Evolutionary conservation across 371 early-diverging fungal species (phyloP).

Genomic region (Mortierella sp.): DNA sequence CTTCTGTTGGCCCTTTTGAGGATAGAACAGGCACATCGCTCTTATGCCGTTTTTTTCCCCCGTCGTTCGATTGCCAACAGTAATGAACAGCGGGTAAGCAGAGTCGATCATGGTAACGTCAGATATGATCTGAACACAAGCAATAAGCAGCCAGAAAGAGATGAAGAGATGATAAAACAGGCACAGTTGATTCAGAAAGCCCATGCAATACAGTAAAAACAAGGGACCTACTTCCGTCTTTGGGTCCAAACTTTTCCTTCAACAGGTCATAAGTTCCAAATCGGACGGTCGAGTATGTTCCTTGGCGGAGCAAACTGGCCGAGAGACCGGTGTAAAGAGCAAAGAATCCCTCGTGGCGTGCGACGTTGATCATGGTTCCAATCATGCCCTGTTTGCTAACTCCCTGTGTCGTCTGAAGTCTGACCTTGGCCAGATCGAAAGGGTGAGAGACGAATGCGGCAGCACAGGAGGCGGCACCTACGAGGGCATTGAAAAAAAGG

Average conservation of each 20-base stretch:
- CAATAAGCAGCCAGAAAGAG: neutral
- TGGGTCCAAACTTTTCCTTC: constrained; percentile 63
- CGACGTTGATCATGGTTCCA: constrained; percentile 65
- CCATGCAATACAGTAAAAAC: neutral
- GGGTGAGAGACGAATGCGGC: constrained; percentile 75
- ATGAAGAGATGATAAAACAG: constrained; percentile 6
- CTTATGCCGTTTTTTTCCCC: neutral
- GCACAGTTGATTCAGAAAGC: neutral
- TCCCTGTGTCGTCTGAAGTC: constrained; percentile 82
- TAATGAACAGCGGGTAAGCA: neutral
- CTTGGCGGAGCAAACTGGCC: constrained; percentile 81
- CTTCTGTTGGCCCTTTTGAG: neutral
- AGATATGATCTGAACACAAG: neutral
- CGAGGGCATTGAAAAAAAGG: neutral
- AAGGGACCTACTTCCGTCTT: constrained; percentile 64
- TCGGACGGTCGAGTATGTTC: constrained; percentile 85
- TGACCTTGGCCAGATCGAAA: constrained; percentile 88
- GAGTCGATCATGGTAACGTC: neutral
- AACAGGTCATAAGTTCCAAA: constrained; percentile 83
- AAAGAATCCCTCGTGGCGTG: constrained; percentile 64
- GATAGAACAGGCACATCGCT: neutral
- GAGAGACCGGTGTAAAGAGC: constrained; percentile 80
- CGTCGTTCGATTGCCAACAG: neutral
- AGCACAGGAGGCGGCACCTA: constrained; percentile 55
- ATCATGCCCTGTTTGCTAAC: constrained; percentile 65